Base-by-base conservation (phyloP, 1,284 basidiomycete species). In the Cutaneotrichosporon arboriforme region DNA sequence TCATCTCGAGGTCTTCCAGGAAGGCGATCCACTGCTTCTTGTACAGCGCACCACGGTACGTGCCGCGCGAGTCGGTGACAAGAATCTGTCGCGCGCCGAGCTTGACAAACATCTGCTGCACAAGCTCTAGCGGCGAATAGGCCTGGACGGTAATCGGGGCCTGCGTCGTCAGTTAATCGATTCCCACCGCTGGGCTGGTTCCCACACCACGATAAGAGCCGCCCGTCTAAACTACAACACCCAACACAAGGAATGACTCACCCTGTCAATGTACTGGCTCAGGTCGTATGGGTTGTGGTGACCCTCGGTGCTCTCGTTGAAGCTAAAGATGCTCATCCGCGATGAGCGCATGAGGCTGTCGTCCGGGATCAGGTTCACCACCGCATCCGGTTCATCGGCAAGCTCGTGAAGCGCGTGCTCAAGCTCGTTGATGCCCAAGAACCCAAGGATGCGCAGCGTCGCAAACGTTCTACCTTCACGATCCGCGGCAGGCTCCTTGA, bases 1-100 rank as follows among this genome's bases (percentile, higher is more conserved):
- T 18, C 18, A 40, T 26, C 60, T 88, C 86, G 38, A 90, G 72
- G 64, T 84, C 81, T 49, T 78, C 81, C 33, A 93, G 75, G 76
- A 92, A 92, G 7, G 81, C 84, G 21, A 93, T 80, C 89, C 90
- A 96, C 1, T 83, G 83, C 75, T 93, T 93, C 80, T 96, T 96
- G 73, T 92, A 88, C 55, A 97, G 87, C 10, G 93, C 79, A 7
- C 93, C 93, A 65, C 87, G 84, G 67, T 92, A 97, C 49, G 84
- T 77, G 2, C 93, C 92, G 51, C 88, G 83, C 2, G 82, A 77
- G 69, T 97, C 89, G 2, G 82, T 85, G 5, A 96, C 84, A 21
- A 97, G 80, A 22, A 96, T 83, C 64, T 91, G 91, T 58, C 89
- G 81, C n/a, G 88, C 87, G 0, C 92, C 92, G 14, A 96, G 81